A percentile compares a stretch with the other conserved stretches of the same genome.
Conservation (phyloP, 139 green algal species). For the Chlamydomonas applanata region DNA sequence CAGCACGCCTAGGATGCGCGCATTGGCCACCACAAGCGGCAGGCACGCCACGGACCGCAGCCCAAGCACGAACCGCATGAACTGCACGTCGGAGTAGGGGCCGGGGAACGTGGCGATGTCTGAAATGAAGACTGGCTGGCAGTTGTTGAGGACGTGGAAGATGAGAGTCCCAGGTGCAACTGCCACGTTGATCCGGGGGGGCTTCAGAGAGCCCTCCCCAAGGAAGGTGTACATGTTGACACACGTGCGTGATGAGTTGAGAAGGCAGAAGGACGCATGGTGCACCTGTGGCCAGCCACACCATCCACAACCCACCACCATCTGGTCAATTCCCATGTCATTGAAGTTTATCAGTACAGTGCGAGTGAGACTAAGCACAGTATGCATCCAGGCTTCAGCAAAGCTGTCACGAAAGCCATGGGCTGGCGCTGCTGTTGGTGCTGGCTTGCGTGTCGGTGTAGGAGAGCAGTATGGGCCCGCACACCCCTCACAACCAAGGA, state of each 20-base stretch:
- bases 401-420: neutral
- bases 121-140: conserved; percentile 36
- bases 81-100: conserved; percentile 35
- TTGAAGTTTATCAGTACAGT: no score
- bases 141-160: conserved; percentile 42
- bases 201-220: conserved; percentile 29
- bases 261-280: conserved; percentile 42
- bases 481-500: no score
- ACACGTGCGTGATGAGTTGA: conserved; percentile 30
- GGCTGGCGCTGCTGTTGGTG: neutral
- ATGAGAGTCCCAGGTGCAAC: conserved; percentile 39
- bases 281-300: conserved; percentile 29
- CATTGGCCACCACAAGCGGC: conserved; percentile 30
- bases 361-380: no score
- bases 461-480: neutral
- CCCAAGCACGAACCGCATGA: conserved; percentile 40
- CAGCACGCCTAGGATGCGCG: conserved; percentile 42
- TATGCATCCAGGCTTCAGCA: no score
- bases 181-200: conserved; percentile 38
- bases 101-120: conserved; percentile 28
- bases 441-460: neutral
- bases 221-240: conserved; percentile 51
- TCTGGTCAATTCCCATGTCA: neutral
- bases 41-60: conserved; percentile 34
- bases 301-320: conserved; percentile 1